Percentiles rank a stretch among this genome's conserved stretches.
phyloP scores from a whole-genome alignment of 169 alveolate genomes.

The Plasmodium reichenowi region DNA sequence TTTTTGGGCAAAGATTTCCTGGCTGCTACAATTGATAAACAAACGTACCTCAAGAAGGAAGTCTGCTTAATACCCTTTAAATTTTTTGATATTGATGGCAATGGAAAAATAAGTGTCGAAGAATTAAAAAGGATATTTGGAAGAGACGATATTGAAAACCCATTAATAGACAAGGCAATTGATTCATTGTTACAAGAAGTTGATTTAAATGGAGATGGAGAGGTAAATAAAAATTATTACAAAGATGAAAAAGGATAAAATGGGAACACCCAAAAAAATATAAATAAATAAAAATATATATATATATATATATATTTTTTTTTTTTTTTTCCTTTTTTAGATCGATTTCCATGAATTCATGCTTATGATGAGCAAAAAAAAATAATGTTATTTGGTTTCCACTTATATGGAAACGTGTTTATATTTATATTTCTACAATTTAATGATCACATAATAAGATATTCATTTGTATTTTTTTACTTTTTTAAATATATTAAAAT shows the following conservation, averaged over 20 bases:
- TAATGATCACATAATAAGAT: no score
- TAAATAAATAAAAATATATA: not conserved
- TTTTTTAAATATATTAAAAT: no score
- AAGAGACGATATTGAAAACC: not conserved
- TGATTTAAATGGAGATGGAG: constrained; percentile 13
- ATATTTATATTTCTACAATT: no score
- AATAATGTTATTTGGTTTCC: not conserved
- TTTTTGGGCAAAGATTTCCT: constrained; percentile 93
- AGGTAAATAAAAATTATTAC: not conserved
- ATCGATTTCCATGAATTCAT: constrained; percentile 5
- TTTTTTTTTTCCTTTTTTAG: not conserved
- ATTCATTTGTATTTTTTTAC: no score
- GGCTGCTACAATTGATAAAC: constrained; percentile 93
- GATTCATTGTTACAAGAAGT: not conserved
- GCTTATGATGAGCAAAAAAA: constrained; percentile 6
- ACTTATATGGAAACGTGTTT: no score
- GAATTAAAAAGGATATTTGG: constrained; percentile 80
- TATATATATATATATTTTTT: not conserved
- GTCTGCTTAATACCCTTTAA: constrained; percentile 92
- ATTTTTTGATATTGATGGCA: constrained; percentile 93
- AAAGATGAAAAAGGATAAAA: not conserved
- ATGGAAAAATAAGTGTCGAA: constrained; percentile 91
- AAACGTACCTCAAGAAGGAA: constrained; percentile 87
- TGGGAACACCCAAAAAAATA: not conserved
- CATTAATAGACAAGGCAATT: not conserved